These are phyloP conservation scores for Ascocoryne sarcoides DNA, from an alignment of 2,329 filamentous ascomycete species.

Conservation along the genomic window DNA sequence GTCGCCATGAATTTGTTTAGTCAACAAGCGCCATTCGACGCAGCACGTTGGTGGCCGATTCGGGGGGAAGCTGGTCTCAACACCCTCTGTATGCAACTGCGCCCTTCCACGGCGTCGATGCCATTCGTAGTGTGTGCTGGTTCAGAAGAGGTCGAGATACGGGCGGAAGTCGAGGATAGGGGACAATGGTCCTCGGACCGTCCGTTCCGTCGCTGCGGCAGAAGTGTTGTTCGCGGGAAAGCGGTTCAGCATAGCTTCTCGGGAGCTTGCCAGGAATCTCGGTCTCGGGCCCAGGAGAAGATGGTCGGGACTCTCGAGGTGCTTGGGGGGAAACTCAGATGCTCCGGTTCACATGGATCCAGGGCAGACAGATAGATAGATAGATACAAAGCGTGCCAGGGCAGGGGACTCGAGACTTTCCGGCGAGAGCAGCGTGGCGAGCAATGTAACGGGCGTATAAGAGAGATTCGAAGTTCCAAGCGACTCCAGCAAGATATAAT, in stretches of 20 bases:
- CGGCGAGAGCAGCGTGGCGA: no score
- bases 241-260: background rate
- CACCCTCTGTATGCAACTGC: background rate
- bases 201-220: background rate
- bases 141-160: background rate
- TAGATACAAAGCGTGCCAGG: no score
- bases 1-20: slow-evolving; percentile 44
- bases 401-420: no score
- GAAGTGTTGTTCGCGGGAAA: background rate
- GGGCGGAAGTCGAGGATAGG: background rate
- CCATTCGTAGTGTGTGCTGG: background rate
- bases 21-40: background rate
- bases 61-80: background rate
- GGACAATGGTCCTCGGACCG: background rate
- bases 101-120: background rate
- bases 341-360: no score
- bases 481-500: no score
- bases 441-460: no score
- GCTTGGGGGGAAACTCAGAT: no score
- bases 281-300: no score
- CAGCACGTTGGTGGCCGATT: background rate
- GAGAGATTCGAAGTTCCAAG: no score
- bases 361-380: no score
- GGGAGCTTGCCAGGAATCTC: background rate
- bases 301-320: no score